Conservation (phyloP, 352 stramenopile species). For the Pythium aphanidermatum region DNA sequence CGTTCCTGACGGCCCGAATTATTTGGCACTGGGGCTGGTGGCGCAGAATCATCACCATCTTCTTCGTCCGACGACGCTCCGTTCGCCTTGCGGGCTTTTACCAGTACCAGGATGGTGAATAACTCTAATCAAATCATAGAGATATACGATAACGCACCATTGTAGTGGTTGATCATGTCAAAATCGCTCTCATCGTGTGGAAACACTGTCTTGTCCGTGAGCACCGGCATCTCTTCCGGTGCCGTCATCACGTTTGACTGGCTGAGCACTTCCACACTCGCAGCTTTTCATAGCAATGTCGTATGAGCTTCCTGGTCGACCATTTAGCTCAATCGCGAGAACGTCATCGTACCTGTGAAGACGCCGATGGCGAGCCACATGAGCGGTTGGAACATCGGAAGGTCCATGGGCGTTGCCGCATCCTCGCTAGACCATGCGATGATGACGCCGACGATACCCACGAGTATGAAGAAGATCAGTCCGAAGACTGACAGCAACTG, state of each 20-base stretch:
- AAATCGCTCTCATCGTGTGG: slow-evolving; percentile 49
- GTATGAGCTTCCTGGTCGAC: too few species aligned
- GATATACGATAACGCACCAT: slow-evolving; percentile 1
- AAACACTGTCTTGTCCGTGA: slow-evolving; percentile 55
- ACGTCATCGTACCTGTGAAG: too few species aligned
- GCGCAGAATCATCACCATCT: neutral
- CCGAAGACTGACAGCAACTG: slow-evolving; percentile 68
- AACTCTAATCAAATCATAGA: neutral
- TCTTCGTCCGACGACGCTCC: neutral
- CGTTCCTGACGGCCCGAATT: too few species aligned
- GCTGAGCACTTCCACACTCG: slow-evolving; percentile 40
- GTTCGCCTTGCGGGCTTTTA: too few species aligned
- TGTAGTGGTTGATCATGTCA: slow-evolving; percentile 43
- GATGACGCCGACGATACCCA: slow-evolving; percentile 49
- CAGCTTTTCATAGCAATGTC: too few species aligned
- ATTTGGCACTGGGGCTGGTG: neutral
- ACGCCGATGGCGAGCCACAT: slow-evolving; percentile 79
- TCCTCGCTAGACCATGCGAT: slow-evolving; percentile 53
- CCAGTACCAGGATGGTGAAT: too few species aligned
- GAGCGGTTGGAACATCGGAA: slow-evolving; percentile 74
- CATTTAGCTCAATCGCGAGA: too few species aligned
- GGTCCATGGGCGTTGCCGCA: slow-evolving; percentile 28
- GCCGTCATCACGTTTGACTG: slow-evolving; percentile 1
- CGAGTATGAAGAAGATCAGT: slow-evolving; percentile 60
- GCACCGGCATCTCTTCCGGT: slow-evolving; percentile 26